These are phyloP conservation scores for peach (Prunus persica) DNA, from an alignment of 306 rosid genomes.

Conservation along the genomic window Prunus_persica_NCBIv2 NC_034014.1:24616501-24617000, in stretches of 20 bases:
- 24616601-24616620: background rate
- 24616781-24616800: background rate
- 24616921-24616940: constrained; percentile 72
- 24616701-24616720: too few species aligned
- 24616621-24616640: background rate
- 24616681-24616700: too few species aligned
- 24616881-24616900: background rate
- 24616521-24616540: too few species aligned
- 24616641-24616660: too few species aligned
- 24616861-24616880: background rate
- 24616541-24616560: too few species aligned
- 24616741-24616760: too few species aligned
- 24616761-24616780: too few species aligned
- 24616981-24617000: constrained; percentile 79
- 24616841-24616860: background rate
- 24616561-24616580: too few species aligned
- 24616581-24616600: background rate
- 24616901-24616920: background rate
- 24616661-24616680: too few species aligned
- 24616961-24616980: constrained; percentile 94
- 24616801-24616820: background rate
- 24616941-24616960: constrained; percentile 73
- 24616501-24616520: too few species aligned
- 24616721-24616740: too few species aligned
- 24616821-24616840: background rate